Conservation (phyloP, 768 basidiomycete genomes). For the Boletus bicolor region DNA sequence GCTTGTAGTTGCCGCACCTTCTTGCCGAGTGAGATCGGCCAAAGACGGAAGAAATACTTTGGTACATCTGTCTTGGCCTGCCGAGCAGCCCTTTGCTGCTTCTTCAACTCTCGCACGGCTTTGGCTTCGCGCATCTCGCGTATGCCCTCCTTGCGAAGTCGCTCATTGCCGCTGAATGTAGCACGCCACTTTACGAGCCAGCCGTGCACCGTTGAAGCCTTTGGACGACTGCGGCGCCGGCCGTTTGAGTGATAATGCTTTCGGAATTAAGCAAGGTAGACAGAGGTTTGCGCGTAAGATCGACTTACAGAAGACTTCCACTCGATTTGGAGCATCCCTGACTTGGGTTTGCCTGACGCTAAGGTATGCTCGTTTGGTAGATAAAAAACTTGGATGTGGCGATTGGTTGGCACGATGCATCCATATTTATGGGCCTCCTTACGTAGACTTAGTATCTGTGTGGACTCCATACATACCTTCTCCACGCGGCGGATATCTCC, state of each 20-base stretch:
- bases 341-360: not conserved
- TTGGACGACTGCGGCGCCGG: slow-evolving; percentile 46
- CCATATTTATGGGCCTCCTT: slow-evolving; percentile 26
- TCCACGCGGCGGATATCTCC: slow-evolving; percentile 19
- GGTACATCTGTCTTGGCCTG: slow-evolving; percentile 15
- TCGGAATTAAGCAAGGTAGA: not conserved
- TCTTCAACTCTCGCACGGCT: slow-evolving; percentile 30
- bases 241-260: slow-evolving; percentile 37
- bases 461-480: slow-evolving; percentile 6
- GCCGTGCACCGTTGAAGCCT: slow-evolving; percentile 61
- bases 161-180: slow-evolving; percentile 62
- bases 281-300: not conserved
- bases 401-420: slow-evolving; percentile 3
- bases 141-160: slow-evolving; percentile 62
- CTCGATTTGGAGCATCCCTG: slow-evolving; percentile 30
- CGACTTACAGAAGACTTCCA: slow-evolving; percentile 33
- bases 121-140: slow-evolving; percentile 64
- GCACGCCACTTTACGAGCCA: slow-evolving; percentile 81
- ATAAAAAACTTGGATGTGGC: slow-evolving; percentile 9
- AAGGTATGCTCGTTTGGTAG: slow-evolving; percentile 6
- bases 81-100: slow-evolving; percentile 21
- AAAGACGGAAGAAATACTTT: slow-evolving; percentile 20
- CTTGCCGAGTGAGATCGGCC: slow-evolving; percentile 28
- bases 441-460: not conserved
- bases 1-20: slow-evolving; percentile 14